phyloP scores from a whole-genome alignment of 2,329 filamentous ascomycete genomes.

The Aspergillus hiratsukae region DNA sequence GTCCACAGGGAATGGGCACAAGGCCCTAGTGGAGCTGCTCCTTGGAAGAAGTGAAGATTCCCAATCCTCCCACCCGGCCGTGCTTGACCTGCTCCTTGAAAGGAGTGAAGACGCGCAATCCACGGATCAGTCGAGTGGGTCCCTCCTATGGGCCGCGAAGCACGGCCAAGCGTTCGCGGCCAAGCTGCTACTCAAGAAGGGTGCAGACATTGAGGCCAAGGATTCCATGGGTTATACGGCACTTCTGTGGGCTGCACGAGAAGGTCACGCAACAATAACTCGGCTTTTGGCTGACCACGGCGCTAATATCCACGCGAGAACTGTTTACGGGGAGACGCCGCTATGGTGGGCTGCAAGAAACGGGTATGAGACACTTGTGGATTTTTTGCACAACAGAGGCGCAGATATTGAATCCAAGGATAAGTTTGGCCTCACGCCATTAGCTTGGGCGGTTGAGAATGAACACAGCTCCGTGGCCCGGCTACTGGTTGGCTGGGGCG shows the following conservation, averaged over 20 bases:
- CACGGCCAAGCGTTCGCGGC: not conserved
- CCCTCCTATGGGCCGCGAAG: not conserved
- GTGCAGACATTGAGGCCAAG: not conserved
- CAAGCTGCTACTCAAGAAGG: not conserved
- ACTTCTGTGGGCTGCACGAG: too few relatives aligned
- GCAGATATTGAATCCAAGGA: not conserved
- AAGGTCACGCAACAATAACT: too few relatives aligned
- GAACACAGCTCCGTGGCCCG: not conserved
- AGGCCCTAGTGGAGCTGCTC: constrained; percentile 1
- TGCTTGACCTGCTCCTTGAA: constrained; percentile 1
- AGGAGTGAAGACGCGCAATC: not conserved
- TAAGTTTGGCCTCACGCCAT: not conserved
- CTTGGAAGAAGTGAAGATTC: not conserved
- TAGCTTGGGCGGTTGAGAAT: not conserved
- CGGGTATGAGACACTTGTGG: not conserved
- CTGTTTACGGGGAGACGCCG: not conserved
- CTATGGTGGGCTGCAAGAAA: not conserved
- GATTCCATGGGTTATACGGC: not conserved
- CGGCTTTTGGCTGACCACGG: too few relatives aligned
- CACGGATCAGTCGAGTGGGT: not conserved
- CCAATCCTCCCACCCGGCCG: not conserved
- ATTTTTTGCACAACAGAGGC: not conserved
- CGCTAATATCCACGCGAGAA: too few relatives aligned
- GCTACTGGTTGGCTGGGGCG: not conserved
- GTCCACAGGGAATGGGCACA: not conserved